Evolutionary conservation across 139 green algal species (phyloP), one percentile per base, ranked within the genome.

Genomic region (Micractinium conductrix): DNA sequence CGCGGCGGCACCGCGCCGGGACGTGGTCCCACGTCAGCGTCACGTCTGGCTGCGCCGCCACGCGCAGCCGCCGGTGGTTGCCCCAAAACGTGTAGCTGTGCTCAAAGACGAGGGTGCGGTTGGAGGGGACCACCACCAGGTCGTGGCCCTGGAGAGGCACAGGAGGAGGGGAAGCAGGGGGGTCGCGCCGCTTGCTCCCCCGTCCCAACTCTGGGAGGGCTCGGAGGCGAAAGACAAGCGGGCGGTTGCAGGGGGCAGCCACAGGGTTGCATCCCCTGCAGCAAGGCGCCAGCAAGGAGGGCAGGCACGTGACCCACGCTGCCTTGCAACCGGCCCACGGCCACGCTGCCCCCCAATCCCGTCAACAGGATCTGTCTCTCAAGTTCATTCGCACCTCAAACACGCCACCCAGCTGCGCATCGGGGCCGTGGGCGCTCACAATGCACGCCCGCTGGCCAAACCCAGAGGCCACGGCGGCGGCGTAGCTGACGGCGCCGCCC

Each of bases 11-110:
- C 48, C 85, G 86, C 22, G 58, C 68, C 3, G 94, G 94, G 42
- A 97, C 91, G 78, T 97, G 90, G 12, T 72, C 35, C 44, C 87
- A 44, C 0, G 63, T 88, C 26, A 97, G 87, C 0, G 89, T 96
- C 43, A 95, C 74, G 74, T 94, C 92, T n/a, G 94, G 93, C 84
- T 92, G 90, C 37, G 90, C 90, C 1, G 88, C 88, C 30, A 97
- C 94, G 0, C 90, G 85, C 81, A 97, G 87, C 76, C 92, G 90
- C 26, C 94, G 87, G 53, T 92, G 86, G 80, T 95, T 90, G 28
- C 92, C 81, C 85, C 92, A 96, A 90, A 93, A 96, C 1, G 93
- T 94, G 88, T 97, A 96, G 0, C 89, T 93, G 86, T 97, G 94
- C 84, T 95, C 92, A 79, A 97, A 97, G 0, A 93, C 96, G 28